phyloP scores from a whole-genome alignment of 345 rosid genomes.

The Boechera retrofracta region DNA sequence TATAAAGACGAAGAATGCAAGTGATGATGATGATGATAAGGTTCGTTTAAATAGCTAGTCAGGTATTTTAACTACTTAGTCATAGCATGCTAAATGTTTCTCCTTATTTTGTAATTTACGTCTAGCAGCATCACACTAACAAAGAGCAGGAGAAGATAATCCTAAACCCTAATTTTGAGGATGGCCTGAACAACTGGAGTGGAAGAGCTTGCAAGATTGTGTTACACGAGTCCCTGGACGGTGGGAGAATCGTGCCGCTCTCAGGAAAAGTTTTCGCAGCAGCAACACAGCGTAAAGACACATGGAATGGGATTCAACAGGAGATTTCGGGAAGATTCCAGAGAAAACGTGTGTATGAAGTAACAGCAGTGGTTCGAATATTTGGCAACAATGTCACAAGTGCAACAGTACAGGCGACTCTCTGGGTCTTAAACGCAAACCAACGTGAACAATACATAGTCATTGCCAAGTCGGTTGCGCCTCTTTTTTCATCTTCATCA shows the following conservation, averaged over 20 bases:
- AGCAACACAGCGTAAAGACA: constrained; percentile 67
- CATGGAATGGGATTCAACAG: constrained; percentile 93
- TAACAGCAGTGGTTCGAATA: constrained; percentile 69
- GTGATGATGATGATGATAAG: constrained; percentile 28
- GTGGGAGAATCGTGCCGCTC: constrained; percentile 61
- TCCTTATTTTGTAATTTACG: neutral
- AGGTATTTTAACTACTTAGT: neutral
- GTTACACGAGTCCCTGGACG: constrained; percentile 70
- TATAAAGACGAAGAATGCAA: constrained; percentile 24
- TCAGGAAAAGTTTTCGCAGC: constrained; percentile 70
- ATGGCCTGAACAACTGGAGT: constrained; percentile 76
- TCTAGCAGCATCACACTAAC: constrained; percentile 29
- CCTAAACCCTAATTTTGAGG: constrained; percentile 75
- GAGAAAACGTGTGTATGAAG: constrained; percentile 70
- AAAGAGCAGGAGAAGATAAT: constrained; percentile 54
- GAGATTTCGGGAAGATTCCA: constrained; percentile 73
- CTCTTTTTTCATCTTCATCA: constrained; percentile 11
- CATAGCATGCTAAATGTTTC: constrained; percentile 2
- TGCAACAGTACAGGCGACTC: constrained; percentile 69
- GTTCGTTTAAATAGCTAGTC: constrained; percentile 9
- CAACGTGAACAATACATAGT: constrained; percentile 70
- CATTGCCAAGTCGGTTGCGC: constrained; percentile 65
- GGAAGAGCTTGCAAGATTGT: constrained; percentile 78
- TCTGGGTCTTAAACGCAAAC: constrained; percentile 76
- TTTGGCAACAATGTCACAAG: constrained; percentile 60